These are phyloP conservation scores for Thelonectria olida DNA, from an alignment of 2,329 filamentous ascomycete genomes.

Conservation along the genomic window DNA sequence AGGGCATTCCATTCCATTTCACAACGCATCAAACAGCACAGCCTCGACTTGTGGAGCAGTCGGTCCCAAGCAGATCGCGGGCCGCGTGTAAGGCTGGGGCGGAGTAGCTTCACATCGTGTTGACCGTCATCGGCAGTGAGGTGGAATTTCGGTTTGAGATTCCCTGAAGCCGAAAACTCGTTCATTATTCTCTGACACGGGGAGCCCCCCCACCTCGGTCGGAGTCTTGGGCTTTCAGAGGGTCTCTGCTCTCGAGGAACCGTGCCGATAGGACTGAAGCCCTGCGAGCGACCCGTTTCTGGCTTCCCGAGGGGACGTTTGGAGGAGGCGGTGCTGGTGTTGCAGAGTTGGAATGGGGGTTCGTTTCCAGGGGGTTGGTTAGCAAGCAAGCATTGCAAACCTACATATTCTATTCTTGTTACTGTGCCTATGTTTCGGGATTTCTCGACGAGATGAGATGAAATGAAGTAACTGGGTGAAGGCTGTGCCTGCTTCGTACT, in stretches of 20 bases:
- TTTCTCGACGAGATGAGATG: conserved; percentile 16
- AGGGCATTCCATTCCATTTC: too few species aligned
- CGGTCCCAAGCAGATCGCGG: conserved; percentile 28
- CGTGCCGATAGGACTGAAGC: conserved; percentile 17
- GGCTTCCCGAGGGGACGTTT: neutral
- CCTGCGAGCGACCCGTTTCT: neutral
- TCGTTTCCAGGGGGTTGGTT: conserved; percentile 1
- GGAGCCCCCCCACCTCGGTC: neutral
- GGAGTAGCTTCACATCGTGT: conserved; percentile 10
- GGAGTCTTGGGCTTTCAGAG: conserved; percentile 1
- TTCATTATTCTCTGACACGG: conserved; percentile 13
- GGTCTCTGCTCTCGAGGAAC: conserved; percentile 1
- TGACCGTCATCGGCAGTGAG: neutral
- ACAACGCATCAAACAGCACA: conserved; percentile 22
- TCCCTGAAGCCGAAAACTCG: neutral
- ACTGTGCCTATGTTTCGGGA: neutral
- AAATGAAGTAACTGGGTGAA: conserved; percentile 1
- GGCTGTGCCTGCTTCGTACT: conserved; percentile 1
- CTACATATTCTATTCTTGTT: conserved; percentile 15
- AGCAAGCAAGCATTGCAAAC: neutral
- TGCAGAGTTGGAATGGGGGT: conserved; percentile 9
- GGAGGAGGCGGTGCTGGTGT: conserved; percentile 17
- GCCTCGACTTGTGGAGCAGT: conserved; percentile 35
- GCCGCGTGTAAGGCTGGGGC: conserved; percentile 42
- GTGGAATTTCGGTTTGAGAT: neutral